A percentile compares a stretch with the other conserved stretches of the same genome.
Conservation (phyloP, 495 filamentous ascomycete species). For the Clavariopsis aquatica region DNA sequence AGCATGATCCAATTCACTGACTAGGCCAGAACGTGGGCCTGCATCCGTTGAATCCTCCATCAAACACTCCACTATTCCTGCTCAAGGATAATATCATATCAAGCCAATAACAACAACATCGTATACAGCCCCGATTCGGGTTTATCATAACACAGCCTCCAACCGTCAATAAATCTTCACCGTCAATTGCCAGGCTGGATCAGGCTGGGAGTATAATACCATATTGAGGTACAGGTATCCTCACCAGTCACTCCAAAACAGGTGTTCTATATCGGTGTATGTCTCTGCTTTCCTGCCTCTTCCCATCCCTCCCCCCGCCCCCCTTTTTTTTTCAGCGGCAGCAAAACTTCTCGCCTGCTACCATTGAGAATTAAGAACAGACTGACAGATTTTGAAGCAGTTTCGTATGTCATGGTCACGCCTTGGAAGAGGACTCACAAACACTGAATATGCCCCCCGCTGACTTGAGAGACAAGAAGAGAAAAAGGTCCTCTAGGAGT, state of each 20-base stretch:
- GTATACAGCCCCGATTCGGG: background rate
- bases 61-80: background rate
- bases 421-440: constrained; percentile 15
- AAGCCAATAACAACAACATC: background rate
- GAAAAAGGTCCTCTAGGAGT: constrained; percentile 27
- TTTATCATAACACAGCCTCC: constrained; percentile 1
- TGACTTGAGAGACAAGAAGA: constrained; percentile 26
- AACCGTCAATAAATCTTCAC: background rate
- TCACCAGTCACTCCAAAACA: background rate
- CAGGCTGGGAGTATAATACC: background rate
- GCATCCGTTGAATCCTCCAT: constrained; percentile 14
- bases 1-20: constrained; percentile 11
- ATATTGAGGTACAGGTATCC: background rate
- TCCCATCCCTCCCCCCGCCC: background rate
- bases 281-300: too few species aligned
- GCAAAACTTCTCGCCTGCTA: too few species aligned
- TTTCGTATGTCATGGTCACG: constrained; percentile 26
- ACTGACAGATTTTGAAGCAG: constrained; percentile 2
- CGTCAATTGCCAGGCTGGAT: background rate
- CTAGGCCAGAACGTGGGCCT: constrained; percentile 24
- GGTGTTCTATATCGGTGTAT: too few species aligned
- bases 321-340: background rate
- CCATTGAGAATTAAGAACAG: background rate
- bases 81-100: background rate
- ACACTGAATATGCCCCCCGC: constrained; percentile 16